Conservation (phyloP, 352 stramenopile genomes). For the Pythium monospermum region DNA sequence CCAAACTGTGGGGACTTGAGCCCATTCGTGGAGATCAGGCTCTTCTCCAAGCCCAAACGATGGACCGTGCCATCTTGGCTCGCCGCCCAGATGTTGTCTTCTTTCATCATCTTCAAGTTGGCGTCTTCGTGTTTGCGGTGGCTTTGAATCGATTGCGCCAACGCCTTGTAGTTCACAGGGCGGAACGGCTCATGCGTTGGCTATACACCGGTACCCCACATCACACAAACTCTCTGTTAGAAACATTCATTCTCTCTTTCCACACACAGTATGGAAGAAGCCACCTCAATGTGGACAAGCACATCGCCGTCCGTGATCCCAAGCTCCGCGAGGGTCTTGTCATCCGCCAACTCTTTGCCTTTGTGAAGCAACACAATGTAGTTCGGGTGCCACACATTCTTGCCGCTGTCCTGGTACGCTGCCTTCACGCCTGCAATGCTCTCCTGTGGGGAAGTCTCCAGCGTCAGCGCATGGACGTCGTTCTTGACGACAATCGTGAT, state of each 20-base stretch:
- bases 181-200: conserved; percentile 81
- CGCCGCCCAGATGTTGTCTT: conserved; percentile 87
- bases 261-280: background rate
- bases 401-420: conserved; percentile 70
- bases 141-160: conserved; percentile 74
- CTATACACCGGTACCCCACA: conserved; percentile 8
- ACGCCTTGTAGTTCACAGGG: conserved; percentile 78
- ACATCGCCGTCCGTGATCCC: conserved; percentile 72
- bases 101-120: conserved; percentile 82
- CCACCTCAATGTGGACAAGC: conserved; percentile 79
- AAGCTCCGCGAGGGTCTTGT: conserved; percentile 80
- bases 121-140: conserved; percentile 75
- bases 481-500: conserved; percentile 84
- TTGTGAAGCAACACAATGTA: conserved; percentile 85
- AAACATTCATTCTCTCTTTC: too few species aligned
- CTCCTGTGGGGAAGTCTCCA: conserved; percentile 66
- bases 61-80: conserved; percentile 76
- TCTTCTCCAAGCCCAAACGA: conserved; percentile 79
- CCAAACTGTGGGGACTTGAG: conserved; percentile 45
- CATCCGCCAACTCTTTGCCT: conserved; percentile 78
- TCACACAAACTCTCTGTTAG: too few species aligned
- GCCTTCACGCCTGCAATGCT: conserved; percentile 81
- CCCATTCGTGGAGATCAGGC: conserved; percentile 60
- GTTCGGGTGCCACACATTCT: conserved; percentile 58
- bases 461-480: conserved; percentile 54